Percentiles rank a stretch among this genome's conserved stretches.
Conservation (phyloP, 2,329 filamentous ascomycete genomes). For the Aspergillus luchuensis region DNA sequence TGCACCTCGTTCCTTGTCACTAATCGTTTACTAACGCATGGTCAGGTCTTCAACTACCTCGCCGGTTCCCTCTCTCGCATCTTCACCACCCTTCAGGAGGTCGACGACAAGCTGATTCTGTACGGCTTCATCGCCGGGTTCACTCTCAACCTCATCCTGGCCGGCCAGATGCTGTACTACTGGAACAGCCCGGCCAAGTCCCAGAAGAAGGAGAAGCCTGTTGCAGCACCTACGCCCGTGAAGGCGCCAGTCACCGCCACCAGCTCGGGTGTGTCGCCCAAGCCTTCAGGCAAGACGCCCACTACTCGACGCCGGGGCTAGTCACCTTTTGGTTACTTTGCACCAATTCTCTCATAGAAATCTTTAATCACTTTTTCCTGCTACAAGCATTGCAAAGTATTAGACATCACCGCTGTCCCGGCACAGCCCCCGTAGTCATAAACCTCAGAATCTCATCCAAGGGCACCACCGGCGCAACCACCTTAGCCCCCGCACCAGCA, state of each 20-base stretch:
- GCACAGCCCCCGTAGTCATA: slow-evolving; percentile 51
- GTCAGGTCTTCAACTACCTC: slow-evolving; percentile 96
- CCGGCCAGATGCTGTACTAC: slow-evolving; percentile 91
- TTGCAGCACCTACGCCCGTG: slow-evolving; percentile 22
- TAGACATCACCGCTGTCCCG: slow-evolving; percentile 28
- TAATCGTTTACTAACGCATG: neutral
- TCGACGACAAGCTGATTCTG: slow-evolving; percentile 92
- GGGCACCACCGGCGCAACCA: slow-evolving; percentile 30
- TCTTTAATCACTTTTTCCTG: slow-evolving; percentile 4
- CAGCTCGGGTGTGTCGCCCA: slow-evolving; percentile 47
- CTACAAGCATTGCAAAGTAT: neutral
- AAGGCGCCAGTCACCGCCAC: slow-evolving; percentile 36
- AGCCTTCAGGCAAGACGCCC: slow-evolving; percentile 50
- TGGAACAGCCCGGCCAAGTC: slow-evolving; percentile 68
- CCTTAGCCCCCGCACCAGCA: slow-evolving; percentile 3
- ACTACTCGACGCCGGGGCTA: slow-evolving; percentile 60
- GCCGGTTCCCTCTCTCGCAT: slow-evolving; percentile 88
- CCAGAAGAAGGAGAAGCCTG: slow-evolving; percentile 32
- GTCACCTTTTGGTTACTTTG: slow-evolving; percentile 4
- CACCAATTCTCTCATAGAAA: slow-evolving; percentile 18
- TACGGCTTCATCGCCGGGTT: slow-evolving; percentile 94
- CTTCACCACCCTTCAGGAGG: slow-evolving; percentile 96
- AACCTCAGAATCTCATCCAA: slow-evolving; percentile 53
- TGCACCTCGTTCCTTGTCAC: slow-evolving; percentile 22
- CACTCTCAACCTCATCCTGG: slow-evolving; percentile 81